Percentiles rank a stretch among this genome's conserved stretches.
These are phyloP conservation scores for Nothophaeocryptopus gaeumannii DNA, from an alignment of 2,329 filamentous ascomycete genomes.

Conservation along the genomic window DNA sequence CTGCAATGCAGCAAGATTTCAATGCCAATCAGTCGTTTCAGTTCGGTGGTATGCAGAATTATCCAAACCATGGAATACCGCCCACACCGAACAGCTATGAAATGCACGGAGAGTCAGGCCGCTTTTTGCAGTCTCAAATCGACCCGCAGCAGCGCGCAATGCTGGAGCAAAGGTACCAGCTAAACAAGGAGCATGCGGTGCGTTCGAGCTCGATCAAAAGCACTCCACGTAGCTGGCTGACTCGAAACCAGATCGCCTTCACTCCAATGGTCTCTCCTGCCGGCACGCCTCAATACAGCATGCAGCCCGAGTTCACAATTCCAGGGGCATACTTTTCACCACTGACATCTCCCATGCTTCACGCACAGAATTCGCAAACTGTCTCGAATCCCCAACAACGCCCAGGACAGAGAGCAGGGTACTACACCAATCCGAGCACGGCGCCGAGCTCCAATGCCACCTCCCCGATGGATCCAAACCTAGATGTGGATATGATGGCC, in stretches of 20 bases:
- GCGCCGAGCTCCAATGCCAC: conserved; percentile 50
- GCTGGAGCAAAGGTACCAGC: conserved; percentile 63
- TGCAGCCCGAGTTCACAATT: conserved; percentile 58
- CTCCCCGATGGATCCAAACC: conserved; percentile 43
- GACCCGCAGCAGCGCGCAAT: conserved; percentile 58
- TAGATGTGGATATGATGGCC: conserved; percentile 45
- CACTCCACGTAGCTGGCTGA: conserved; percentile 20
- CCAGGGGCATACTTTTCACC: conserved; percentile 78
- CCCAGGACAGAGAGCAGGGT: conserved; percentile 34
- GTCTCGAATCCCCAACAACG: conserved; percentile 36
- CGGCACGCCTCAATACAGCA: conserved; percentile 69
- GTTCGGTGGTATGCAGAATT: conserved; percentile 41
- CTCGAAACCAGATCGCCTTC: conserved; percentile 46
- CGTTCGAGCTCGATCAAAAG: conserved; percentile 43
- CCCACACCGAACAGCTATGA: conserved; percentile 80
- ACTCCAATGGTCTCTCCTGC: conserved; percentile 81
- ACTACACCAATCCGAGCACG: conserved; percentile 54
- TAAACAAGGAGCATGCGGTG: conserved; percentile 67
- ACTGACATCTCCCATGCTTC: conserved; percentile 74
- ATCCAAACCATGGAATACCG: conserved; percentile 60
- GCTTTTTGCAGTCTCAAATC: conserved; percentile 55
- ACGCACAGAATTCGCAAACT: conserved; percentile 59
- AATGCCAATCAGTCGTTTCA: conserved; percentile 36
- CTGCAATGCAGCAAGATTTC: conserved; percentile 26
- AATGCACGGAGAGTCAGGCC: conserved; percentile 59